Evolutionary conservation across 352 stramenopile genomes (phyloP).

Genomic region (Pythium pyrilobum): DNA sequence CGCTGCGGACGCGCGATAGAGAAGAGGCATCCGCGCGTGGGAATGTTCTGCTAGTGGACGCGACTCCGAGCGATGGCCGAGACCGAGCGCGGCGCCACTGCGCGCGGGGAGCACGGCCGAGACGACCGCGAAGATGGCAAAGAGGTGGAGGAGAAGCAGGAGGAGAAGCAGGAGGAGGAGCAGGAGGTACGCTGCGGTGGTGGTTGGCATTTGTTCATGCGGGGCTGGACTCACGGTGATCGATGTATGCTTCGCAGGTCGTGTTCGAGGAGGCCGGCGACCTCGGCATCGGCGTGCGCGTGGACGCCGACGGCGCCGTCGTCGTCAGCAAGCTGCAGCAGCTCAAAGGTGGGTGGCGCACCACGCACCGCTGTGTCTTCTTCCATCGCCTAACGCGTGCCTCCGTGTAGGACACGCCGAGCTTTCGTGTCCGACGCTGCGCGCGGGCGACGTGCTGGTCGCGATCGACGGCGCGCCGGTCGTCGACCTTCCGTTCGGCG

Average conservation of each 20-base stretch:
- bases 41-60: too few relatives aligned
- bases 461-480: slow-evolving; percentile 20
- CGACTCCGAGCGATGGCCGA: too few relatives aligned
- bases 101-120: too few relatives aligned
- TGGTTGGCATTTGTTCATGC: too few relatives aligned
- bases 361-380: neutral
- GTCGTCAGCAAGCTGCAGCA: slow-evolving; percentile 26
- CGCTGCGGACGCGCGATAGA: too few relatives aligned
- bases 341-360: neutral
- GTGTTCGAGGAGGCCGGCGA: slow-evolving; percentile 20
- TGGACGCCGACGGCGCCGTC: slow-evolving; percentile 24
- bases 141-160: too few relatives aligned
- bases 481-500: slow-evolving; percentile 14
- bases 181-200: too few relatives aligned
- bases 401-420: slow-evolving; percentile 23
- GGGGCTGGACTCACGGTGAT: too few relatives aligned
- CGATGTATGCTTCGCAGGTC: slow-evolving; percentile 15
- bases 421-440: slow-evolving; percentile 21
- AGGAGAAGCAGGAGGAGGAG: too few relatives aligned
- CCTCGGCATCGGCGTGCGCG: slow-evolving; percentile 26
- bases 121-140: too few relatives aligned
- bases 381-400: too few relatives aligned
- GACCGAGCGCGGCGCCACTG: neutral
- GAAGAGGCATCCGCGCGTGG: too few relatives aligned
- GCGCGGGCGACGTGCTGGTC: slow-evolving; percentile 29